Evolutionary conservation across 2,329 filamentous ascomycete species (phyloP).

Genomic region (Phaeosphaeriaceae sp.): DNA sequence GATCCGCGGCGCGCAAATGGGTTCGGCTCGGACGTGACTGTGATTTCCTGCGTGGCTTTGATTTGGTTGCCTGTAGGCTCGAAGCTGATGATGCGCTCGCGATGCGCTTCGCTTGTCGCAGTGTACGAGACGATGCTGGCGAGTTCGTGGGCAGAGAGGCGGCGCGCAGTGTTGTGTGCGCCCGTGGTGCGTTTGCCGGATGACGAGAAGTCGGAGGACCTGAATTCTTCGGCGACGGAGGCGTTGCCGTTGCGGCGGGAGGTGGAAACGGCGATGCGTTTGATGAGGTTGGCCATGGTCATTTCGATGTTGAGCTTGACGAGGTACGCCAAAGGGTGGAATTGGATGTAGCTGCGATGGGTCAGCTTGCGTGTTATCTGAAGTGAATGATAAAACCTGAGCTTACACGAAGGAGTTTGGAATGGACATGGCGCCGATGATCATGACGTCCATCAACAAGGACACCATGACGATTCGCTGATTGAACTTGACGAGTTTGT

Average conservation of each 20-base stretch:
- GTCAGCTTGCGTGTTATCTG: too few species aligned
- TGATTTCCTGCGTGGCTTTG: conserved; percentile 39
- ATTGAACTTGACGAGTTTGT: conserved; percentile 59
- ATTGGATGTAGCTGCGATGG: conserved; percentile 53
- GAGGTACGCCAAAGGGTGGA: conserved; percentile 59
- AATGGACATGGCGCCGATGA: conserved; percentile 57
- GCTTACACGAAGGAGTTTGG: conserved; percentile 56
- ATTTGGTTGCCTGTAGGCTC: conserved; percentile 36
- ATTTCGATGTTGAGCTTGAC: conserved; percentile 61
- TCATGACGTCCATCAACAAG: conserved; percentile 58
- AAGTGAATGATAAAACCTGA: too few species aligned
- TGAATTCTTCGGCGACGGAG: conserved; percentile 38
- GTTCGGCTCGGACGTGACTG: conserved; percentile 32
- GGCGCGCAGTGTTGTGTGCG: conserved; percentile 2
- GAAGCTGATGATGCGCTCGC: conserved; percentile 26
- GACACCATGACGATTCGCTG: conserved; percentile 59
- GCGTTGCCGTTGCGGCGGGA: conserved; percentile 36
- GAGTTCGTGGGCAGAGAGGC: conserved; percentile 33
- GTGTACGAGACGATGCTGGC: conserved; percentile 28
- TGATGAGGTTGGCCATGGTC: conserved; percentile 60
- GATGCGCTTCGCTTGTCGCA: conserved; percentile 14
- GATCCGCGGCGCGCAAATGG: conserved; percentile 18
- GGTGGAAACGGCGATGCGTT: conserved; percentile 43
- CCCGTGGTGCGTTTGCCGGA: conserved; percentile 14
- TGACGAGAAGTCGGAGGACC: conserved; percentile 33